These are phyloP conservation scores for Camelina laxa DNA, from an alignment of 345 rosid genomes.

Conservation along the genomic window DNA sequence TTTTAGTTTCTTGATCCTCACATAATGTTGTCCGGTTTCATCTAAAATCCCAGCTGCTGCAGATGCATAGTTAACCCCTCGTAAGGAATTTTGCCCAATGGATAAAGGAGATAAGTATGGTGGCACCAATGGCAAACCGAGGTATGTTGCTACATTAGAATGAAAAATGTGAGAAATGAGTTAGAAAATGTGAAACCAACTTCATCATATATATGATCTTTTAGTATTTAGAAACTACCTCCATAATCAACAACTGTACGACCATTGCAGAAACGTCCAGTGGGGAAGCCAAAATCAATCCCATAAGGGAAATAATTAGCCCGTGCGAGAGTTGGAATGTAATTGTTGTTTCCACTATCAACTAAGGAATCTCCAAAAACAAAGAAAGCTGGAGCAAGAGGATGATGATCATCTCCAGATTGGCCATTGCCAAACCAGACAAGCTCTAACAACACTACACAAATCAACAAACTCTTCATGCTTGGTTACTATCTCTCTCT, in stretches of 20 bases:
- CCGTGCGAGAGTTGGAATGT: constrained; percentile 42
- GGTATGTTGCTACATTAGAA: constrained; percentile 28
- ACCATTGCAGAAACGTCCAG: constrained; percentile 51
- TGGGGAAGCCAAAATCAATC: constrained; percentile 52
- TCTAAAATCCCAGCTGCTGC: constrained; percentile 53
- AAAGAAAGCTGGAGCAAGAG: constrained; percentile 49
- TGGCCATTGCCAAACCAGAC: constrained; percentile 30
- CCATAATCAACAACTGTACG: constrained; percentile 45
- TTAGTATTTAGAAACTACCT: constrained; percentile 26
- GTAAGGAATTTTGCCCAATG: constrained; percentile 31
- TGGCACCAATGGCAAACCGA: constrained; percentile 46
- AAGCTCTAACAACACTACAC: constrained; percentile 31
- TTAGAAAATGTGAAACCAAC: not conserved
- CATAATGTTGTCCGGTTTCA: constrained; percentile 46
- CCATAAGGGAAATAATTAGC: constrained; percentile 52
- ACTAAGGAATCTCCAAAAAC: constrained; percentile 50
- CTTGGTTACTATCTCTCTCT: not conserved
- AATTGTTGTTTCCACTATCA: constrained; percentile 53
- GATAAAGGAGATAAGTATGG: constrained; percentile 45
- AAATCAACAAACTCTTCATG: constrained; percentile 35
- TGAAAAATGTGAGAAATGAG: constrained; percentile 5
- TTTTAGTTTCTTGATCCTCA: constrained; percentile 27
- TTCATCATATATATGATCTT: constrained; percentile 7
- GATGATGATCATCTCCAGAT: constrained; percentile 23
- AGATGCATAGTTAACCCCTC: constrained; percentile 51